phyloP scores from a whole-genome alignment of 2,329 filamentous ascomycete species.

The Cryphonectria naterciae region DNA sequence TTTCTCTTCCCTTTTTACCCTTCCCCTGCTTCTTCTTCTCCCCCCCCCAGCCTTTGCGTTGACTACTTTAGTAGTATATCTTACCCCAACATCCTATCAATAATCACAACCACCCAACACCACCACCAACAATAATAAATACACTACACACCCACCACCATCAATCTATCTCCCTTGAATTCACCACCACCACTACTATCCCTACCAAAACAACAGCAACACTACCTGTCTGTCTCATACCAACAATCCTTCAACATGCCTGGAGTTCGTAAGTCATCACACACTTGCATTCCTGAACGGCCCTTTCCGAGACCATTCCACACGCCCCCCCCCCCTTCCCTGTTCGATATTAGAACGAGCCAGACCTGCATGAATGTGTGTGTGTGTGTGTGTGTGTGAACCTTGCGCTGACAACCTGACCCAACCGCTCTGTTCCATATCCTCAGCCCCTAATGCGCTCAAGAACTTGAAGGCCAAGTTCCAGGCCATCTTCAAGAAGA shows the following conservation, averaged over 20 bases:
- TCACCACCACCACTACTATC: background rate
- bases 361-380: background rate
- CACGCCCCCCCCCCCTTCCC: too few relatives aligned
- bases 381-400: background rate
- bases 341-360: background rate
- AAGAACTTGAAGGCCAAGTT: constrained; percentile 62
- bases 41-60: background rate
- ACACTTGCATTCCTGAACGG: background rate
- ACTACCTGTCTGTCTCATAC: background rate
- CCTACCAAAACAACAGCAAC: background rate
- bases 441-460: constrained; percentile 53
- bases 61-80: background rate
- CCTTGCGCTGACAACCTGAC: constrained; percentile 29
- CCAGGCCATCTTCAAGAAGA: constrained; percentile 57
- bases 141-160: background rate
- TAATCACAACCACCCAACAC: background rate
- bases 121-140: background rate
- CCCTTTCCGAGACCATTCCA: background rate
- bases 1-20: background rate
- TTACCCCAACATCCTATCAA: background rate
- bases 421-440: background rate
- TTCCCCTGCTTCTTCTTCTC: too few relatives aligned
- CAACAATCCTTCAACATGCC: constrained; percentile 47
- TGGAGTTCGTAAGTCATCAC: constrained; percentile 53
- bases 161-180: background rate